Conservation (phyloP, 106 monocot species). For the Apostasia ramifera region DNA sequence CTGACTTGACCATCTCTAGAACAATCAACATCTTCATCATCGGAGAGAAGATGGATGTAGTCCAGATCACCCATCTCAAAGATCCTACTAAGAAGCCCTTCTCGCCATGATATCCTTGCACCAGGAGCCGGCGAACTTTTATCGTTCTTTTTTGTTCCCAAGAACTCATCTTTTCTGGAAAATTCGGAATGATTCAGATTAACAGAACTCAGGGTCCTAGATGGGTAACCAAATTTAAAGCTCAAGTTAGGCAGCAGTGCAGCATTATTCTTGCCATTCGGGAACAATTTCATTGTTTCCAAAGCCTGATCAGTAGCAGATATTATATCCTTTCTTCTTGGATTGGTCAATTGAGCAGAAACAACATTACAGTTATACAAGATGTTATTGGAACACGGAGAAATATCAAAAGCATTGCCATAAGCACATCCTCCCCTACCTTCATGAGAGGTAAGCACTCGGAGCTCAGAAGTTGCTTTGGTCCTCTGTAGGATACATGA, state of each 20-base stretch:
- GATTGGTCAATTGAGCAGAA: slow-evolving; percentile 12
- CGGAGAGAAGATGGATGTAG: slow-evolving; percentile 29
- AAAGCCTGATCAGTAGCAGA: slow-evolving; percentile 9
- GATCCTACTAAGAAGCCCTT: slow-evolving; percentile 76
- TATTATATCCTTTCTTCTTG: slow-evolving; percentile 10
- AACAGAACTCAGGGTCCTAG: slow-evolving; percentile 36
- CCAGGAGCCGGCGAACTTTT: slow-evolving; percentile 10
- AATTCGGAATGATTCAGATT: slow-evolving; percentile 44
- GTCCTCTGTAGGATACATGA: slow-evolving; percentile 67
- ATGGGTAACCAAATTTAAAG: slow-evolving; percentile 47
- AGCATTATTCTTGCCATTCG: slow-evolving; percentile 3
- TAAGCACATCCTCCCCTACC: slow-evolving; percentile 12
- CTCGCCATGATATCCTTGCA: slow-evolving; percentile 75
- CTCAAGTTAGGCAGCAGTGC: slow-evolving; percentile 18
- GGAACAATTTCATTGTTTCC: slow-evolving; percentile 16
- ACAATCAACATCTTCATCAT: slow-evolving; percentile 25
- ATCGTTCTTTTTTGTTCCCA: slow-evolving; percentile 1
- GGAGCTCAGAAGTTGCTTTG: slow-evolving; percentile 14
- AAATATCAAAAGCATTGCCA: slow-evolving; percentile 10
- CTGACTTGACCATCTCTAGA: slow-evolving; percentile 8
- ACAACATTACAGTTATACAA: slow-evolving; percentile 13
- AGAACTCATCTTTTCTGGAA: slow-evolving; percentile 8
- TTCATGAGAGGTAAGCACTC: slow-evolving; percentile 9
- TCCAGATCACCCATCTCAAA: slow-evolving; percentile 58
- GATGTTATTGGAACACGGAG: slow-evolving; percentile 21